Evolutionary conservation across 23 red algal species (phyloP).

Genomic region (Gracilaria gracilis): DNA sequence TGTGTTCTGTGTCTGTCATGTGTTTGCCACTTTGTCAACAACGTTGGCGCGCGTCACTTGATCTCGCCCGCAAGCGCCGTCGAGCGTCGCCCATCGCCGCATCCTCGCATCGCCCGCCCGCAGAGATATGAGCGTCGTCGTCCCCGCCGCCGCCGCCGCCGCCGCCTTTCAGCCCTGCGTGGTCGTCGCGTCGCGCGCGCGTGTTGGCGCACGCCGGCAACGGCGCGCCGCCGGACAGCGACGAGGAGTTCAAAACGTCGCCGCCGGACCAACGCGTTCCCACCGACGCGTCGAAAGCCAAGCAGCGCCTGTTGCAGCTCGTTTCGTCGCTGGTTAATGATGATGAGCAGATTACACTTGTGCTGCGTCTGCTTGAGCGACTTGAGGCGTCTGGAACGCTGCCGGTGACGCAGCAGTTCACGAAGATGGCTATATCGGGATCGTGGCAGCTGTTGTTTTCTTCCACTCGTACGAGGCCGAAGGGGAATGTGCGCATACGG

Average conservation of each 20-base stretch:
- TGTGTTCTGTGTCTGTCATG: no score
- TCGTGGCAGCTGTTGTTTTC: constrained; percentile 54
- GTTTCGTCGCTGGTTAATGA: constrained; percentile 7
- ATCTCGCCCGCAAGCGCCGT: no score
- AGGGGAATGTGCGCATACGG: constrained; percentile 45
- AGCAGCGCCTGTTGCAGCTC: background rate
- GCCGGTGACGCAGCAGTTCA: constrained; percentile 51
- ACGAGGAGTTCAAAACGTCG: no score
- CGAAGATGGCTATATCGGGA: constrained; percentile 55
- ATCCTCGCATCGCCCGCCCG: no score
- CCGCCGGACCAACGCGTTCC: no score
- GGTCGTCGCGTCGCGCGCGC: background rate
- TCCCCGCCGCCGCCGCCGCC: no score
- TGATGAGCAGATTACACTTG: background rate
- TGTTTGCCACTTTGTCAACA: no score
- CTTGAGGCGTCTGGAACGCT: constrained; percentile 19
- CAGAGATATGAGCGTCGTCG: no score
- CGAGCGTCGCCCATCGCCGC: no score
- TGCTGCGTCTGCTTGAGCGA: constrained; percentile 8
- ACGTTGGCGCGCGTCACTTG: no score
- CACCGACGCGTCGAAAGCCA: background rate
- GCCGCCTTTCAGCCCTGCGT: background rate
- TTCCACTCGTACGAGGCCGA: constrained; percentile 11
- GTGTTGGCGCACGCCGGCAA: background rate
- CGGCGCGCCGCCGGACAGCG: background rate